phyloP scores from a whole-genome alignment of 169 alveolate species.

The Plasmodium knowlesi region DNA sequence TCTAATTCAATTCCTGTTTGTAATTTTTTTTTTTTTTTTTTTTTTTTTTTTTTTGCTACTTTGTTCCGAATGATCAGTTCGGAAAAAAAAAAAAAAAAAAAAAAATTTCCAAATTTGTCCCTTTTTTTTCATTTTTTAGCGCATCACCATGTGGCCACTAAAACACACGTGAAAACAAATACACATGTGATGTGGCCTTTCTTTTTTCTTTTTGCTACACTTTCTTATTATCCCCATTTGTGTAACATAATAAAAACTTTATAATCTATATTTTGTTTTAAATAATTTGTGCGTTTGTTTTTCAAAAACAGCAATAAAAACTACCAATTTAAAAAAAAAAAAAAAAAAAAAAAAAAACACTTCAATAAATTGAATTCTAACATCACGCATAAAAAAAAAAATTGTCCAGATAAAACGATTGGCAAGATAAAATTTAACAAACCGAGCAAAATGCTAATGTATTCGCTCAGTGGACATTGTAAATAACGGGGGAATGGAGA shows the following conservation, averaged over 20 bases:
- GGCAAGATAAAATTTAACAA: background rate
- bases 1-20: background rate
- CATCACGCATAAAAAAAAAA: background rate
- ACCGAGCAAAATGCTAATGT: background rate
- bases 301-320: background rate
- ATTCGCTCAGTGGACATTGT: background rate
- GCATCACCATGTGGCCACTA: background rate
- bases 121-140: conserved; percentile 7
- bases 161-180: background rate
- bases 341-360: background rate
- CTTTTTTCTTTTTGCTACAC: background rate
- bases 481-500: background rate
- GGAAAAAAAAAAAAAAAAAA: background rate
- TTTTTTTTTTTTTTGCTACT: background rate
- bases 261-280: conserved; percentile 6
- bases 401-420: background rate
- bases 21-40: background rate
- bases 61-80: background rate
- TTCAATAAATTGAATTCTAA: background rate
- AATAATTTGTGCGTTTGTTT: conserved; percentile 12
- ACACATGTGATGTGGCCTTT: background rate
- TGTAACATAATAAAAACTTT: background rate
- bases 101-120: background rate
- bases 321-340: conserved; percentile 10
- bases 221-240: background rate